phyloP scores from a whole-genome alignment of 2,329 filamentous ascomycete species.

The Aspergillus ibericus region DNA sequence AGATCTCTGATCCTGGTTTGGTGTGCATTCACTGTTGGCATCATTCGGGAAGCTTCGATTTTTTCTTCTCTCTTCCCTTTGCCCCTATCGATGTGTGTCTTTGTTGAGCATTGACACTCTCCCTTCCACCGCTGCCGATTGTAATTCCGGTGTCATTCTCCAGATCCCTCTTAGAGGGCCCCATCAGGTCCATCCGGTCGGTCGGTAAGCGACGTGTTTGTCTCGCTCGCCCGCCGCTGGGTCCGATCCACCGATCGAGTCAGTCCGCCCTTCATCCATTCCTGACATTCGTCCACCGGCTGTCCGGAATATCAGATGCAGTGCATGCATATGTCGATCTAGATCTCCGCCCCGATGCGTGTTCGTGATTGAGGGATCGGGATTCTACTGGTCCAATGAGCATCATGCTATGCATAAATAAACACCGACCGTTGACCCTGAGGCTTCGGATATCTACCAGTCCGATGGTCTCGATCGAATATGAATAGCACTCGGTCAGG shows the following conservation, averaged over 20 bases:
- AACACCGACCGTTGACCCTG: background rate
- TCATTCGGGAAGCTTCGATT: background rate
- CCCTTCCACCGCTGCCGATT: background rate
- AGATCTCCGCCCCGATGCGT: slow-evolving; percentile 1
- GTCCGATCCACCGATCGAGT: slow-evolving; percentile 8
- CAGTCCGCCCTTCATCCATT: background rate
- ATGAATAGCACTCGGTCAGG: background rate
- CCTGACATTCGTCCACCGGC: background rate
- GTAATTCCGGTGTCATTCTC: slow-evolving; percentile 1
- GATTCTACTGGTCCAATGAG: background rate
- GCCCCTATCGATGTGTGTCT: background rate
- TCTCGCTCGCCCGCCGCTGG: slow-evolving; percentile 2
- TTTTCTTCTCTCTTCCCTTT: background rate
- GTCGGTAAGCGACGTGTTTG: slow-evolving; percentile 1
- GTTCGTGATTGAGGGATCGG: slow-evolving; percentile 5
- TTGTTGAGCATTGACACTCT: background rate
- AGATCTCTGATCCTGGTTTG: background rate
- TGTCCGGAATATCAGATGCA: slow-evolving; percentile 1
- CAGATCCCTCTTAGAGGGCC: background rate
- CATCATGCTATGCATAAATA: background rate
- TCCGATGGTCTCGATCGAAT: background rate
- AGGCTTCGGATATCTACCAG: background rate
- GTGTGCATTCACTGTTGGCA: background rate
- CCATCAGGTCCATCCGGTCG: background rate
- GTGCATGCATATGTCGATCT: background rate